phyloP scores from a whole-genome alignment of 2,329 filamentous ascomycete species.

The Harringtonia aguacate region DNA sequence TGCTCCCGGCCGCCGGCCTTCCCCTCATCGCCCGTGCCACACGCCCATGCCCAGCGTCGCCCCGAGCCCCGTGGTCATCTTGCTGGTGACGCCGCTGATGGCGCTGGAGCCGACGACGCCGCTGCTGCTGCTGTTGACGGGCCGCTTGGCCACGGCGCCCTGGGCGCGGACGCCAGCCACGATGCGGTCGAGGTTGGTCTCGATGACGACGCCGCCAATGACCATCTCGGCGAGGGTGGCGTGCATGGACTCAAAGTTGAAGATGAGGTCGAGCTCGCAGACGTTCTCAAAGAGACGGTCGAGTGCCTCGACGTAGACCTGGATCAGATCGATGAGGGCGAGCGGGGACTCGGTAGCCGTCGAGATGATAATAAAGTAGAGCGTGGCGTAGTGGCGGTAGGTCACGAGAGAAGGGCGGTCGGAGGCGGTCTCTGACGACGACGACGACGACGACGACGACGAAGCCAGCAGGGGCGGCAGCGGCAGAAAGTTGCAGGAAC shows the following conservation, averaged over 20 bases:
- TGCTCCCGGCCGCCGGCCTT: no score
- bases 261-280: slow-evolving; percentile 95
- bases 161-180: slow-evolving; percentile 73
- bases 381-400: slow-evolving; percentile 94
- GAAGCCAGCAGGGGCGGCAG: slow-evolving; percentile 57
- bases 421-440: slow-evolving; percentile 41
- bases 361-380: slow-evolving; percentile 97
- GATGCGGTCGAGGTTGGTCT: slow-evolving; percentile 82
- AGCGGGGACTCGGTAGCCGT: slow-evolving; percentile 94
- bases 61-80: slow-evolving; percentile 26
- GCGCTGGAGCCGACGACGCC: slow-evolving; percentile 31
- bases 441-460: slow-evolving; percentile 51
- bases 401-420: slow-evolving; percentile 93
- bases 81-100: slow-evolving; percentile 32
- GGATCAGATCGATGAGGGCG: slow-evolving; percentile 89
- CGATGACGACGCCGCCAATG: slow-evolving; percentile 86
- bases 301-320: slow-evolving; percentile 93
- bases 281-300: slow-evolving; percentile 97
- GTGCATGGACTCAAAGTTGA: slow-evolving; percentile 97
- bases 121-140: slow-evolving; percentile 55
- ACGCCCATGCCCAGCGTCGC: slow-evolving; percentile 45
- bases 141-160: slow-evolving; percentile 67
- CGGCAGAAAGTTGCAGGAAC: slow-evolving; percentile 94
- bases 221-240: slow-evolving; percentile 89
- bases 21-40: slow-evolving; percentile 31